These are phyloP conservation scores for Talaromyces sp. DNA, from an alignment of 2,329 filamentous ascomycete genomes.

Conservation along the genomic window DNA sequence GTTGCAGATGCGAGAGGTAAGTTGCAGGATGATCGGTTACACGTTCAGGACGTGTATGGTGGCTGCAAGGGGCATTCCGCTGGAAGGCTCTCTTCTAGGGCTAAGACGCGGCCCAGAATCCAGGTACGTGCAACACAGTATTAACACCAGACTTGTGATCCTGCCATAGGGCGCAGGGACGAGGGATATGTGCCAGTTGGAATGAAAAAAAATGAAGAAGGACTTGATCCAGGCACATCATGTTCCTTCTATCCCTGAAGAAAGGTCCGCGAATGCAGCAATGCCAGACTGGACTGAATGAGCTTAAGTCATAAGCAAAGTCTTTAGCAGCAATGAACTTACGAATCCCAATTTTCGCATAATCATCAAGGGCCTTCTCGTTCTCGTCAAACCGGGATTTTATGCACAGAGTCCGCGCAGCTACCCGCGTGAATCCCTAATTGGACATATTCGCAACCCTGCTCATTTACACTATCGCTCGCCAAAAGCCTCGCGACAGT, in stretches of 20 bases:
- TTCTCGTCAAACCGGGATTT: constrained; percentile 47
- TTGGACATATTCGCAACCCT: constrained; percentile 4
- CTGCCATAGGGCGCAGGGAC: constrained; percentile 17
- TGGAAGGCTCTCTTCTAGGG: constrained; percentile 7
- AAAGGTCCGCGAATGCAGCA: not conserved
- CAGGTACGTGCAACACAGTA: not conserved
- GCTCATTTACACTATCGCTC: constrained; percentile 29
- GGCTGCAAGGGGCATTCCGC: constrained; percentile 34
- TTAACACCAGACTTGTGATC: not conserved
- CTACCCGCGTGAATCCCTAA: constrained; percentile 50
- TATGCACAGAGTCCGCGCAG: constrained; percentile 46
- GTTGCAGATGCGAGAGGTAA: constrained; percentile 17
- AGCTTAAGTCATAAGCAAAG: not conserved
- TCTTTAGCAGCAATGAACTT: constrained; percentile 39
- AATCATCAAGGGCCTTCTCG: constrained; percentile 49
- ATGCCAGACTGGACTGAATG: not conserved
- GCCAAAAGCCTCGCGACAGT: constrained; percentile 49
- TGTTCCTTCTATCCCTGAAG: not conserved
- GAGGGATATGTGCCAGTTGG: constrained; percentile 21
- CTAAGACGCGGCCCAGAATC: constrained; percentile 13
- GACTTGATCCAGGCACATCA: not conserved
- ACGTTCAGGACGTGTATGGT: constrained; percentile 30
- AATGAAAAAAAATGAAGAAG: not conserved
- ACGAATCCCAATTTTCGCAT: constrained; percentile 47
- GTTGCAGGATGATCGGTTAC: constrained; percentile 25